These are phyloP conservation scores for Ambrosia hybrid DNA, from an alignment of 140 eudicot species.

Conservation along the genomic window DNA sequence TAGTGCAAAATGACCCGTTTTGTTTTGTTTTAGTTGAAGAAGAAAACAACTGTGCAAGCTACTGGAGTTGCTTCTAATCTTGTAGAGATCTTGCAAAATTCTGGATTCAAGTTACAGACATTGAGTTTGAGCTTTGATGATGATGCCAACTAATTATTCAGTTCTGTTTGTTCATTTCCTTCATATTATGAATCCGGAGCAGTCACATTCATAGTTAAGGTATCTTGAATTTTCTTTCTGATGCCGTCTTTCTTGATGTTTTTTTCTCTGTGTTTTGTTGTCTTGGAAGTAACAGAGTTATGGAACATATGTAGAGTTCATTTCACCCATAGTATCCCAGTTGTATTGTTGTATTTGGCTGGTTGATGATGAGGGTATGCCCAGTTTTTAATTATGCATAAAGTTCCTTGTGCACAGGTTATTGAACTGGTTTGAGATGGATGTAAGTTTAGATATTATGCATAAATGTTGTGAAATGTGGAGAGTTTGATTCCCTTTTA, in stretches of 20 bases:
- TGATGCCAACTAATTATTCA: slow-evolving; percentile 36
- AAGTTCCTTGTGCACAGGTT: neutral
- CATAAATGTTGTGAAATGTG: too few species aligned
- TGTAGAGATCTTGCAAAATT: slow-evolving; percentile 78
- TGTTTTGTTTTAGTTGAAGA: slow-evolving; percentile 55
- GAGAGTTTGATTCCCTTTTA: too few species aligned
- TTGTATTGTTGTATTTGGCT: slow-evolving; percentile 17
- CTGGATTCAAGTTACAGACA: slow-evolving; percentile 93
- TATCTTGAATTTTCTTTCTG: slow-evolving; percentile 23
- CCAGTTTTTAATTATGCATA: neutral
- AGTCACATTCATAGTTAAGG: slow-evolving; percentile 11
- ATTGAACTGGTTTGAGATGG: neutral
- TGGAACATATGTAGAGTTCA: slow-evolving; percentile 24
- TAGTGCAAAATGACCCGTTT: neutral
- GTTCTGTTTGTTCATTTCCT: slow-evolving; percentile 10
- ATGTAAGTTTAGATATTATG: neutral
- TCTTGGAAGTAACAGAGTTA: neutral
- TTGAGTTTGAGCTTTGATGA: slow-evolving; percentile 84
- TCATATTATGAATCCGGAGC: neutral
- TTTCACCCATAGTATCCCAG: slow-evolving; percentile 2
- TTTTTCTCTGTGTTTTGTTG: slow-evolving; percentile 3
- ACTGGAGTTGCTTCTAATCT: slow-evolving; percentile 94
- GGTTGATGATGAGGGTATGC: neutral
- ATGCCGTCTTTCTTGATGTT: slow-evolving; percentile 19
- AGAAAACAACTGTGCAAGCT: slow-evolving; percentile 95